phyloP scores from a whole-genome alignment of 164 flowering plant species.

The Annona cherimola region DNA sequence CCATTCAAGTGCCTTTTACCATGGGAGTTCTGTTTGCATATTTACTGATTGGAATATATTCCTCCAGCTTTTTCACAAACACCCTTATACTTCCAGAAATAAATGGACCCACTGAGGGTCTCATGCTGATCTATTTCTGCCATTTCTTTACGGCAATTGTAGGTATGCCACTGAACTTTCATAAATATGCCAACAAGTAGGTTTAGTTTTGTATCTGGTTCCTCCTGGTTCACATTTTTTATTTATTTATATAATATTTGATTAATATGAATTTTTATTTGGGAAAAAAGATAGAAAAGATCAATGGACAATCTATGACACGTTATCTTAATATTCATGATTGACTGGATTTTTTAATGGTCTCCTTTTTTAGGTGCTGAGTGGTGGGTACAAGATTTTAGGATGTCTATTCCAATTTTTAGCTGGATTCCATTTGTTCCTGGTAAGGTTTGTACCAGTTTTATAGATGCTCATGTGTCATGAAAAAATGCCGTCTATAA shows the following conservation, averaged over 20 bases:
- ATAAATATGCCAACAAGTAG: neutral
- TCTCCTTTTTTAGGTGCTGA: constrained; percentile 64
- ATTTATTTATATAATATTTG: neutral
- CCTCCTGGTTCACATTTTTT: neutral
- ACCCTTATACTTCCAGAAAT: constrained; percentile 86
- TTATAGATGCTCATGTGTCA: neutral
- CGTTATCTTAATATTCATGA: neutral
- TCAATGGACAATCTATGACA: neutral
- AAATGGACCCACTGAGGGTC: constrained; percentile 99
- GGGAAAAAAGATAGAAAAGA: too few species aligned
- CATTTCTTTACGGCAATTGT: constrained; percentile 79
- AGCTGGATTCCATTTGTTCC: constrained; percentile 73
- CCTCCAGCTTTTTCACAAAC: constrained; percentile 86
- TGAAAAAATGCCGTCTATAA: neutral
- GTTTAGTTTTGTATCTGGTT: neutral
- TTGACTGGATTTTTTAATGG: neutral
- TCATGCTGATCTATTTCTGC: constrained; percentile 70
- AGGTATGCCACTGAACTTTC: constrained; percentile 43
- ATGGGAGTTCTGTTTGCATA: neutral
- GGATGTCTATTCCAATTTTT: constrained; percentile 62
- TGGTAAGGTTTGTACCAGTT: constrained; percentile 39
- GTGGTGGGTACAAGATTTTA: constrained; percentile 86
- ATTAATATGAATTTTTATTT: neutral
- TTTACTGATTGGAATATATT: constrained; percentile 10
- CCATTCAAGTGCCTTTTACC: neutral